Percentiles rank a stretch among this genome's conserved stretches.
Evolutionary conservation across 2,329 filamentous ascomycete genomes (phyloP).

Genomic region (Colletotrichum ledebouriae): DNA sequence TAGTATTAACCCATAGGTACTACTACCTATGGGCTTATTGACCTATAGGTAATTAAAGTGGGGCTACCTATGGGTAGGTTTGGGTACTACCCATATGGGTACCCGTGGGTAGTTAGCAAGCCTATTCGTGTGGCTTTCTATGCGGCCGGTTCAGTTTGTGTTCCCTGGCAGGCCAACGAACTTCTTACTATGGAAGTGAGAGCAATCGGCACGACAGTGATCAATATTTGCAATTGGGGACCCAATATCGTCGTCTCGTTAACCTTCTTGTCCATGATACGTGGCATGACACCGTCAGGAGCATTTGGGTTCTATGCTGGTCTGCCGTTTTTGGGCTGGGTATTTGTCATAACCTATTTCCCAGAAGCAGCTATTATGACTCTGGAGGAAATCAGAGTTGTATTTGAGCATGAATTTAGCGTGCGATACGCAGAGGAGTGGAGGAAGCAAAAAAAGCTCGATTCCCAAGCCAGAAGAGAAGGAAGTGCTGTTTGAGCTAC

Average conservation of each 20-base stretch:
- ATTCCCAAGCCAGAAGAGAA: no score
- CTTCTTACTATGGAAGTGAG: slow-evolving; percentile 57
- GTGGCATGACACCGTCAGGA: slow-evolving; percentile 61
- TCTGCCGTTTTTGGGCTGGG: slow-evolving; percentile 61
- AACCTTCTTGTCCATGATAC: slow-evolving; percentile 64
- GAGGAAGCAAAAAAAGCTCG: slow-evolving; percentile 51
- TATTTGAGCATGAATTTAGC: slow-evolving; percentile 64
- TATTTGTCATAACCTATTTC: slow-evolving; percentile 63
- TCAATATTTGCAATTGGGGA: slow-evolving; percentile 62
- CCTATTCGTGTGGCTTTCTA: slow-evolving; percentile 45
- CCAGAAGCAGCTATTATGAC: slow-evolving; percentile 68
- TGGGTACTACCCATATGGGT: no score
- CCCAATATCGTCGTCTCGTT: slow-evolving; percentile 64
- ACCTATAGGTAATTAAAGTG: no score
- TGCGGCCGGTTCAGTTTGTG: slow-evolving; percentile 44
- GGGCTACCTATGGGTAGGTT: no score
- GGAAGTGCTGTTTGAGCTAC: no score
- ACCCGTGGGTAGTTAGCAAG: no score
- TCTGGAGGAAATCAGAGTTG: slow-evolving; percentile 65
- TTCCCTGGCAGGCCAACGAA: slow-evolving; percentile 45
- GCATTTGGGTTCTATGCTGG: slow-evolving; percentile 66
- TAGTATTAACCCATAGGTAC: no score
- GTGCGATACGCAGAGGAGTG: slow-evolving; percentile 56
- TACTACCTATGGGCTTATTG: no score
- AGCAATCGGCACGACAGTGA: slow-evolving; percentile 62